These are phyloP conservation scores for Phytophthora fragariaefolia DNA, from an alignment of 352 stramenopile species.

Conservation along the genomic window DNA sequence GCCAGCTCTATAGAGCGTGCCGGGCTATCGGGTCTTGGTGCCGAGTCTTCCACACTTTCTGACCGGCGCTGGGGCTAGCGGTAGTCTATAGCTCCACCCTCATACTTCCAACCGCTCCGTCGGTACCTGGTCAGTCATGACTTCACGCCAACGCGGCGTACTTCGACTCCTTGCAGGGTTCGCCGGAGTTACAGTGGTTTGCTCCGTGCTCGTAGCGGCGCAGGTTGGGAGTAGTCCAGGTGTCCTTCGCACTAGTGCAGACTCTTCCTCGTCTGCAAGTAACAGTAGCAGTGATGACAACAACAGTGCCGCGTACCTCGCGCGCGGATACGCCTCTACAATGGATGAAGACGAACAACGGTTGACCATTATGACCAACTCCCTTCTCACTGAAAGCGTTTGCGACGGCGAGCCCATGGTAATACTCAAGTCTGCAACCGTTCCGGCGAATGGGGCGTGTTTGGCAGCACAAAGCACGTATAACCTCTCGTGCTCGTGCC, in stretches of 20 bases:
- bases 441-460: constrained; percentile 43
- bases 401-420: constrained; percentile 47
- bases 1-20: constrained; percentile 25
- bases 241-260: neutral
- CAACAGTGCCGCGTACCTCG: constrained; percentile 36
- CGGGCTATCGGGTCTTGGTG: constrained; percentile 4
- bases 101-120: constrained; percentile 37
- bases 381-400: constrained; percentile 42
- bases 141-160: constrained; percentile 34
- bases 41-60: constrained; percentile 20
- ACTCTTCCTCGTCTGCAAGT: constrained; percentile 1
- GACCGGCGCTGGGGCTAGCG: constrained; percentile 1
- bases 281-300: constrained; percentile 13
- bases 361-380: constrained; percentile 40
- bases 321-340: constrained; percentile 39
- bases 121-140: constrained; percentile 41
- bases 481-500: constrained; percentile 57
- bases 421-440: constrained; percentile 39
- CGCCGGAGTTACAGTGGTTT: constrained; percentile 16
- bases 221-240: constrained; percentile 12
- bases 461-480: constrained; percentile 34
- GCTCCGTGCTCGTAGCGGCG: neutral
- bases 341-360: constrained; percentile 39
- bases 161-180: constrained; percentile 21
- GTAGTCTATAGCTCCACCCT: constrained; percentile 14